Base-by-base conservation (phyloP, 2,329 filamentous ascomycete genomes). In the Gyromitra esculenta region DNA sequence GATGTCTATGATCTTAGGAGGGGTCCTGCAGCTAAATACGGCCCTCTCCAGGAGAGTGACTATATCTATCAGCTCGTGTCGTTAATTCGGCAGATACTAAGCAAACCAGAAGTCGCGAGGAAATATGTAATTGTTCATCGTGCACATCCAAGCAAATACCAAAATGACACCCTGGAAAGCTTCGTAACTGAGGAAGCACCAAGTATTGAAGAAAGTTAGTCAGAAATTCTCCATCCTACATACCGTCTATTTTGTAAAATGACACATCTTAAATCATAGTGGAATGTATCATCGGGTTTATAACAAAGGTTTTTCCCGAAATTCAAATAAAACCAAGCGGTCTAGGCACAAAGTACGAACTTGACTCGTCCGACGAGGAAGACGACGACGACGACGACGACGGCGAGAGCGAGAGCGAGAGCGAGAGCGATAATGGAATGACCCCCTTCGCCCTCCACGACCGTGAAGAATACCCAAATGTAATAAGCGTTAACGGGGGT, bases 1-100 rank as follows among this genome's bases (percentile, higher is more conserved):
- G 59, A 69, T 7, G 65, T 77, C 37, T 48, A 65, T n/a, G 75
- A 77, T 39, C 48, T 66, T n/a, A 68, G 75, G 25, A 69, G 39
- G 18, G 75, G 69, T 5, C 9, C 31, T 25, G 41, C 45, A 31
- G 15, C 4, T 15, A 39, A 59, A 52, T 65, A 45, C 9, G 60
- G 64, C n/a, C 60, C 37, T n/a, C 57, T 74, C 5, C 50, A 57
- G 11, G 71, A 75, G 39, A 5, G 25, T 11, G 66, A 74, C 25
- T 77, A 77, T 39, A 68, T 77, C 43, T 77, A 75, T 37, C 71
- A 77, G 54, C 65, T 77, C n/a, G 52, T 65, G 5, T 15, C 43
- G 6, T 39, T 77, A 13, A 50, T 25, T 18, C 64, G 72, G 7
- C 43, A 75, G 8, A 64, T 66, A n/a, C 57, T 77, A 15, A 60